phyloP scores from a whole-genome alignment of 306 rosid species.

The Notholithocarpus densiflorus region DNA sequence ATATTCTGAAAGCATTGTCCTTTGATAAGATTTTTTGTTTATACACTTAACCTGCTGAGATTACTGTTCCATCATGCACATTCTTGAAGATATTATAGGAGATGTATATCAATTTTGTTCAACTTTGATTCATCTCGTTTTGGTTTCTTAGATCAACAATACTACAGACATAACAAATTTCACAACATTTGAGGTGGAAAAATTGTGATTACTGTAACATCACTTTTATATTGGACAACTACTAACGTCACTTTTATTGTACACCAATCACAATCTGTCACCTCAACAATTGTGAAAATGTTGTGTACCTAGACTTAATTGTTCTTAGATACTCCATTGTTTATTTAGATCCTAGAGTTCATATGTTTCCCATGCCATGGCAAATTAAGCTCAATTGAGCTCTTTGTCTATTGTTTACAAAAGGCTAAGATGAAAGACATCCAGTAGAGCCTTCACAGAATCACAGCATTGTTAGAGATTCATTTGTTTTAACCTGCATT shows the following conservation, averaged over 20 bases:
- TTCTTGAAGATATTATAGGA: neutral
- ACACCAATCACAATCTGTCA: too few relatives aligned
- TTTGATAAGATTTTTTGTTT: neutral
- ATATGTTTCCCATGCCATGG: too few relatives aligned
- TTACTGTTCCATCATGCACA: neutral
- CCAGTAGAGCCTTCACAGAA: neutral
- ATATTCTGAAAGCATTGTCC: neutral
- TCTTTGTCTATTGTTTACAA: conserved; percentile 2
- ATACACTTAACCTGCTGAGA: neutral
- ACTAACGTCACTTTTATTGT: too few relatives aligned
- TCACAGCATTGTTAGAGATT: neutral
- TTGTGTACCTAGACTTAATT: too few relatives aligned
- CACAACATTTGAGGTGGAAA: too few relatives aligned
- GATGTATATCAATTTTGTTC: neutral
- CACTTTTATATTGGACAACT: too few relatives aligned
- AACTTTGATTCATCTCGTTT: neutral
- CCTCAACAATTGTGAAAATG: too few relatives aligned
- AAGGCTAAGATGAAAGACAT: neutral
- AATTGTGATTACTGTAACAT: too few relatives aligned
- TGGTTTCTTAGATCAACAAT: too few relatives aligned
- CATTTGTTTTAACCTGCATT: neutral
- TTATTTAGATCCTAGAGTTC: neutral
- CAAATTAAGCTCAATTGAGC: neutral
- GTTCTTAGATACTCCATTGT: neutral
- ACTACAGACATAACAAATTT: too few relatives aligned